These are phyloP conservation scores for Alternaria panax DNA, from an alignment of 2,329 filamentous ascomycete genomes.

Conservation along the genomic window DNA sequence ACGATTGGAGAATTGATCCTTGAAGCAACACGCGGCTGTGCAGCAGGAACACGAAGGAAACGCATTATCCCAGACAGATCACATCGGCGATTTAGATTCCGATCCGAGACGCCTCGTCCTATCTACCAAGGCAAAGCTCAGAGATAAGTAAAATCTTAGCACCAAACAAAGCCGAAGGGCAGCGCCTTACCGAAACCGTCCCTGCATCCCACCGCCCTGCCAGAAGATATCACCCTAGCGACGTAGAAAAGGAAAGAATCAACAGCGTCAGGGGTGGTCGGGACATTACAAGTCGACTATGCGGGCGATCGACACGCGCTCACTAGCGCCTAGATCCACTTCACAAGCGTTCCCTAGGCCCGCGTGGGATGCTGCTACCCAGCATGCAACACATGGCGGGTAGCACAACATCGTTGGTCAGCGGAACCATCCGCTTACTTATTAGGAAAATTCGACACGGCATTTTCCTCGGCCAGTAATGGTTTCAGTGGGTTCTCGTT, in stretches of 20 bases:
- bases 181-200: not conserved
- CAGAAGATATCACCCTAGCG: not conserved
- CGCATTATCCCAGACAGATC: not conserved
- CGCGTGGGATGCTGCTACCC: constrained; percentile 3
- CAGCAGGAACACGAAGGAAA: not conserved
- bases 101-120: not conserved
- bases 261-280: not conserved
- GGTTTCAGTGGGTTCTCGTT: not conserved
- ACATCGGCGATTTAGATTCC: not conserved
- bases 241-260: constrained; percentile 3
- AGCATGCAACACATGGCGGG: not conserved
- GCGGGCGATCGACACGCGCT: constrained; percentile 8
- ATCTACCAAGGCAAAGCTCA: not conserved
- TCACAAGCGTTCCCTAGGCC: not conserved
- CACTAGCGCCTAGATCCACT: not conserved
- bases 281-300: constrained; percentile 8
- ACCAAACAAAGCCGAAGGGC: not conserved
- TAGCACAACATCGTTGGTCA: constrained; percentile 1
- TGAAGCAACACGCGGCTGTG: not conserved
- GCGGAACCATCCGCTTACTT: constrained; percentile 3
- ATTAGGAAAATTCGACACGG: not conserved
- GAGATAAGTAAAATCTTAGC: constrained; percentile 1
- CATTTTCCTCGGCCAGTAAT: constrained; percentile 6
- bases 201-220: not conserved
- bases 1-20: not conserved